Percentiles rank a stretch among this genome's conserved stretches.
These are phyloP conservation scores for Setaria italica DNA, from an alignment of 202 grass and related monocot species.

Conservation along the genomic window DNA sequence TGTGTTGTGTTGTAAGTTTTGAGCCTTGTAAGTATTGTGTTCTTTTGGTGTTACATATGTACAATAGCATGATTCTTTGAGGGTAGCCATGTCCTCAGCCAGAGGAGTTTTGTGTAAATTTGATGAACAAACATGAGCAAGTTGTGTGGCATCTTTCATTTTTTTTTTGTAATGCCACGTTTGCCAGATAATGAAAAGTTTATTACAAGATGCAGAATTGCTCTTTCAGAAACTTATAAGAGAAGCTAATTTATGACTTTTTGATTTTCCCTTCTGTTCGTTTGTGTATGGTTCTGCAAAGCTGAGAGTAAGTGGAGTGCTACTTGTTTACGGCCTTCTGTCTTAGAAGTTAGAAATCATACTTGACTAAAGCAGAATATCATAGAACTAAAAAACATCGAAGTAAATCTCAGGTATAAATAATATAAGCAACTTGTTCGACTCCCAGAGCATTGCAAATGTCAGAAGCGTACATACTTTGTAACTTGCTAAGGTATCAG, in stretches of 20 bases:
- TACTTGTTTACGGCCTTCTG: neutral
- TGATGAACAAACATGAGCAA: constrained; percentile 25
- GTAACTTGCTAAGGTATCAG: neutral
- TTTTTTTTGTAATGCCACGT: constrained; percentile 44
- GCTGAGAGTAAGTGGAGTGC: neutral
- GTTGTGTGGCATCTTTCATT: constrained; percentile 46
- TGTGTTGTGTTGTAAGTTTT: constrained; percentile 58
- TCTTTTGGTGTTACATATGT: constrained; percentile 50
- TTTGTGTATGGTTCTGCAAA: neutral
- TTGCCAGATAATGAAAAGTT: constrained; percentile 45
- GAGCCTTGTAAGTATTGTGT: constrained; percentile 59
- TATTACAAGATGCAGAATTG: neutral
- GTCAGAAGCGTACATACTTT: neutral
- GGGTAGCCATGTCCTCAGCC: constrained; percentile 30
- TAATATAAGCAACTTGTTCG: neutral
- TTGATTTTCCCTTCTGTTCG: neutral
- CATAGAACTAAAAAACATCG: neutral
- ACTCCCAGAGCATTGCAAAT: neutral
- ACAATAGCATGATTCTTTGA: constrained; percentile 56
- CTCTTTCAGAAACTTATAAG: neutral
- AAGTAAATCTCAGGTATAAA: neutral
- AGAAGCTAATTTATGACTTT: neutral
- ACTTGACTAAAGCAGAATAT: neutral
- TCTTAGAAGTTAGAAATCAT: no score
- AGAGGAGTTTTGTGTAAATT: constrained; percentile 50